Evolutionary conservation across 164 flowering plant genomes (phyloP), one percentile per base, ranked within the genome.

Genomic region (Malania oleifera): DNA sequence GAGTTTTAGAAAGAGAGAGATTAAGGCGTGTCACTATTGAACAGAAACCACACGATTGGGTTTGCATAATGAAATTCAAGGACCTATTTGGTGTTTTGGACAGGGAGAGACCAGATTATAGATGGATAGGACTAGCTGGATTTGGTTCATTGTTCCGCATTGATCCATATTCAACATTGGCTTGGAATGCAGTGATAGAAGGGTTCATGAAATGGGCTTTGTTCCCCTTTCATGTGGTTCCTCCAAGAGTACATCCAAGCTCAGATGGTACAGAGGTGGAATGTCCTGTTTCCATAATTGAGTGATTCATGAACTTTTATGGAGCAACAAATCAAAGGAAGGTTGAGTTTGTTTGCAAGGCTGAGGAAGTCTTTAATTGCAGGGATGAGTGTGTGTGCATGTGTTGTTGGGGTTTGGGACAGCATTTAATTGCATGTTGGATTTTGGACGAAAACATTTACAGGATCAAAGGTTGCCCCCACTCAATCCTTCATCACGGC

Each of bases 291-390:
- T 90, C 99, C 0, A 93, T 90, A 60, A 80, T 80, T 4, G 99
- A 93, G 73, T 93, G 97, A 97, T 90, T 93, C 71, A 93, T 90
- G 99, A 90, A 93, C 74, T 93, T 93, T 66, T 93, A 93, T 64
- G 78, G 69, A 23, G 84, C 76, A 26, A 82, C 99, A 15, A 88
- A 75, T 66, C 72, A 62, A 50, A 84, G 95, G 92, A 72, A 80
- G 51, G 86, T 93, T 35, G 98, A 90, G 68, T 93, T 97, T 57
- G 81, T 93, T 17, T 88, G 97, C 63, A 93, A 80, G 68, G 92
- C 92, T 9, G 97, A 97, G 48, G 99, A 93, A 68, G 93, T 90
- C n/a, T n/a, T n/a, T n/a, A n/a, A n/a, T n/a, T n/a, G n/a, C n/a
- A n/a, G n/a, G n/a, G n/a, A n/a, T n/a, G n/a, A n/a, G n/a, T n/a